Evolutionary conservation across 495 filamentous ascomycete genomes (phyloP).

Genomic region (Letharia lupina): DNA sequence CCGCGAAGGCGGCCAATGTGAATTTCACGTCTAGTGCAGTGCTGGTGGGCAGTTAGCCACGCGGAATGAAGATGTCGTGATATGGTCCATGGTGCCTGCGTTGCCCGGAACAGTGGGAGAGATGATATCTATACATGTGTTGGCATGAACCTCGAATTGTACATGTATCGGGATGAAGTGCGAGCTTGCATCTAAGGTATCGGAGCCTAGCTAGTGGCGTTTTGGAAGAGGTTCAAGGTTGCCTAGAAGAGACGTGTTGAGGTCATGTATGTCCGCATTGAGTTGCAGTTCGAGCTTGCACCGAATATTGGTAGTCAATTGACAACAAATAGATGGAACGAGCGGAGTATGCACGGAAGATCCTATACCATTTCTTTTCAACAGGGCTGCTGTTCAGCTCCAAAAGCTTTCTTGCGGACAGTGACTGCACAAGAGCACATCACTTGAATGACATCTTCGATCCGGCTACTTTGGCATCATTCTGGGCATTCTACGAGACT

Average conservation of each 20-base stretch:
- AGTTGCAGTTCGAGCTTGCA: neutral
- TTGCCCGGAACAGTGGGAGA: neutral
- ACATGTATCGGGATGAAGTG: neutral
- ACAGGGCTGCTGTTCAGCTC: too few relatives aligned
- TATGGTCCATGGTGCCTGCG: neutral
- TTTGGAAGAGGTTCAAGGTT: neutral
- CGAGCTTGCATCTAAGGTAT: neutral
- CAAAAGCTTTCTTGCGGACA: too few relatives aligned
- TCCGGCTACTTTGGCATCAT: too few relatives aligned
- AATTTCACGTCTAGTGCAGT: neutral
- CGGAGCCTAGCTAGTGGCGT: neutral
- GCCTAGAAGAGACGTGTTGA: too few relatives aligned
- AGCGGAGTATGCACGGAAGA: too few relatives aligned
- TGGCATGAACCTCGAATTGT: neutral
- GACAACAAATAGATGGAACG: too few relatives aligned
- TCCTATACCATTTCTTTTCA: too few relatives aligned
- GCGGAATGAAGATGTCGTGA: neutral
- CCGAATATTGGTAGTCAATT: neutral
- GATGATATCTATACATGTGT: neutral
- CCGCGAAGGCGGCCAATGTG: neutral
- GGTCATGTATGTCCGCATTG: neutral
- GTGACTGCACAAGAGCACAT: too few relatives aligned
- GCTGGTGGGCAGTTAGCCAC: neutral
- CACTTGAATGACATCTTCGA: too few relatives aligned
- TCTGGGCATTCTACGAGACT: too few relatives aligned